These are phyloP conservation scores for Podospora pseudoanserina DNA, from an alignment of 495 filamentous ascomycete species.

Conservation along the genomic window DNA sequence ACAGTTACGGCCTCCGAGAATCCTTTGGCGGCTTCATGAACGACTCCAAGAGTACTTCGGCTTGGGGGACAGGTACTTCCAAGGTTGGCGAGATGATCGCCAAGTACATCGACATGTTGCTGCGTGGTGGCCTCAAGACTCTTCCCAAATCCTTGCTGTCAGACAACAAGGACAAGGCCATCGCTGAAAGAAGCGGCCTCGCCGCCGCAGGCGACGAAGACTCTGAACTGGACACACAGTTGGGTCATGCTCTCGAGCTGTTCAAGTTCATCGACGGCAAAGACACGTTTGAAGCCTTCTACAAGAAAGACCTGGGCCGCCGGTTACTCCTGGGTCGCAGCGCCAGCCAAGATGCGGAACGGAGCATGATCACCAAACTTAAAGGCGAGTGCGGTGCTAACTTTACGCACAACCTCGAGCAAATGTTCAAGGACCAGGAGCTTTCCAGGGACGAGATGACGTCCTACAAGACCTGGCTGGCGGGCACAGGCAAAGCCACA, in stretches of 20 bases:
- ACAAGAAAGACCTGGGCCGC: conserved; percentile 92
- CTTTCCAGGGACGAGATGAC: conserved; percentile 79
- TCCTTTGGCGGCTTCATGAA: conserved; percentile 91
- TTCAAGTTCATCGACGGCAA: conserved; percentile 98
- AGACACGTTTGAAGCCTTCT: conserved; percentile 96
- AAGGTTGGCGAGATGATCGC: conserved; percentile 99
- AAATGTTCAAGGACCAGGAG: conserved; percentile 99
- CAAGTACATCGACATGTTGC: conserved; percentile 88
- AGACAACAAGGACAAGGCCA: conserved; percentile 47
- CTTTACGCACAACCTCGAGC: conserved; percentile 95
- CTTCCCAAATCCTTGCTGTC: conserved; percentile 58
- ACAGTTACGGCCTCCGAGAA: conserved; percentile 74
- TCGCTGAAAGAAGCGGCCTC: conserved; percentile 52
- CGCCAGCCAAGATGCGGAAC: conserved; percentile 90
- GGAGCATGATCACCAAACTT: conserved; percentile 86
- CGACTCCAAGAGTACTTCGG: conserved; percentile 62
- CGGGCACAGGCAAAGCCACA: conserved; percentile 45
- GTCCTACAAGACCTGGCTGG: conserved; percentile 59
- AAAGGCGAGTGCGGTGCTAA: conserved; percentile 89
- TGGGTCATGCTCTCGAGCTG: conserved; percentile 86
- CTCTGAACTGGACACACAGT: conserved; percentile 78
- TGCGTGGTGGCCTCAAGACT: conserved; percentile 81
- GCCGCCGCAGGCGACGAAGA: conserved; percentile 73
- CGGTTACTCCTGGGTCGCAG: conserved; percentile 85
- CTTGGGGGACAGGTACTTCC: conserved; percentile 75